Conservation (phyloP, 441 rosid species). For the Adansonia rubrostipa region DNA sequence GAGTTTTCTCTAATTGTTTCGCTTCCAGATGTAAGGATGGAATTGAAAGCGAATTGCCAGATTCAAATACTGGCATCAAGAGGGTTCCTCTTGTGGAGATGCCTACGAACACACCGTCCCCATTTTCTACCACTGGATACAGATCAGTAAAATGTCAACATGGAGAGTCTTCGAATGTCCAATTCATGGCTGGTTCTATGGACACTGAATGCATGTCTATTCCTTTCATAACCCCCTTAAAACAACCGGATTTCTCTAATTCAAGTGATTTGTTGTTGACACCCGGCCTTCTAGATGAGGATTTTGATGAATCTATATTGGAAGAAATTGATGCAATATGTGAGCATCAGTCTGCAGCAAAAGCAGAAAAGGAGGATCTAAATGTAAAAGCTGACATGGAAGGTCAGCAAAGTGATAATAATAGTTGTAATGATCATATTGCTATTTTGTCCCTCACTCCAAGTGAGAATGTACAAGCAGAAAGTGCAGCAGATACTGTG, state of each 20-base stretch:
- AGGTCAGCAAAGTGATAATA: slow-evolving; percentile 34
- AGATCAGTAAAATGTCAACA: slow-evolving; percentile 24
- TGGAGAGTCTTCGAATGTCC: slow-evolving; percentile 27
- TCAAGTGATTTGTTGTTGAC: slow-evolving; percentile 37
- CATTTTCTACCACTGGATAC: slow-evolving; percentile 21
- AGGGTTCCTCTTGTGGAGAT: slow-evolving; percentile 68
- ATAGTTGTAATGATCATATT: slow-evolving; percentile 28
- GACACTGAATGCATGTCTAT: slow-evolving; percentile 29
- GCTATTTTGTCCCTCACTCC: slow-evolving; percentile 27
- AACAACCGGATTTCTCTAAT: slow-evolving; percentile 37
- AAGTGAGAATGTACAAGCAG: slow-evolving; percentile 21
- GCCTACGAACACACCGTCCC: slow-evolving; percentile 45
- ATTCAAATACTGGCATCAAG: slow-evolving; percentile 31
- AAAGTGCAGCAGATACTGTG: slow-evolving; percentile 4
- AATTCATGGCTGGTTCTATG: slow-evolving; percentile 25
- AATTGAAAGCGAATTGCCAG: slow-evolving; percentile 32
- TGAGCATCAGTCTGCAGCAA: slow-evolving; percentile 54
- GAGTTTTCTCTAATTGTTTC: slow-evolving; percentile 3
- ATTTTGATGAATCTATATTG: slow-evolving; percentile 65
- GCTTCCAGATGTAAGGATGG: slow-evolving; percentile 41
- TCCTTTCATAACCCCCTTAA: slow-evolving; percentile 55
- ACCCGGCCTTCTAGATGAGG: slow-evolving; percentile 69
- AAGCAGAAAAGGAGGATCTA: slow-evolving; percentile 36
- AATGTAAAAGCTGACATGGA: slow-evolving; percentile 27
- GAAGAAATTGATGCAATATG: slow-evolving; percentile 75